phyloP scores from a whole-genome alignment of 129 eudicot genomes.

The Artemisia tridentata region DNA sequence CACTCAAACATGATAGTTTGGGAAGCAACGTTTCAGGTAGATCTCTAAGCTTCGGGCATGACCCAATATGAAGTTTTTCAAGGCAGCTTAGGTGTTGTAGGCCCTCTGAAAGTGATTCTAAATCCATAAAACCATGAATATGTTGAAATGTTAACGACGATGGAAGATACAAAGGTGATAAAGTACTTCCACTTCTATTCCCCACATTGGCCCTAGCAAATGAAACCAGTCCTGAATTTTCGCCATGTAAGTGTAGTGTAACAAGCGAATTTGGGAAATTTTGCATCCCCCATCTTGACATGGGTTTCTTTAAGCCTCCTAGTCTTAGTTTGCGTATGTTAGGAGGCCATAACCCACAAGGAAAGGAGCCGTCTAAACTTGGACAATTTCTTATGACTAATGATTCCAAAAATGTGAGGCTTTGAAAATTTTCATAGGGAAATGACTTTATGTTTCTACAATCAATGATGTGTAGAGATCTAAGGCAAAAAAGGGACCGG shows the following conservation, averaged over 20 bases:
- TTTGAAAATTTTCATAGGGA: background rate
- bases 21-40: too few relatives aligned
- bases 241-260: background rate
- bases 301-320: background rate
- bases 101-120: slow-evolving; percentile 1
- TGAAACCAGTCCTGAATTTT: background rate
- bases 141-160: background rate
- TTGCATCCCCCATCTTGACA: background rate
- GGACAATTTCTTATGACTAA: too few relatives aligned
- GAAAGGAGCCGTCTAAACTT: too few relatives aligned
- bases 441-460: background rate
- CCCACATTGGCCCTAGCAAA: background rate
- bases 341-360: background rate
- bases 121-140: background rate
- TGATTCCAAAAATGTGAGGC: too few relatives aligned
- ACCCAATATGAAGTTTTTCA: too few relatives aligned
- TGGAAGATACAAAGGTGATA: background rate
- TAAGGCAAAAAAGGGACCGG: background rate
- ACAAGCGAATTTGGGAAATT: background rate
- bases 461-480: background rate
- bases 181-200: background rate
- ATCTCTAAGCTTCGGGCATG: too few relatives aligned
- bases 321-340: background rate
- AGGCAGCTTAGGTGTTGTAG: background rate
- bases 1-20: too few relatives aligned